phyloP scores from a whole-genome alignment of 176 grass and related monocot genomes.

The Lolium rigidum region DNA sequence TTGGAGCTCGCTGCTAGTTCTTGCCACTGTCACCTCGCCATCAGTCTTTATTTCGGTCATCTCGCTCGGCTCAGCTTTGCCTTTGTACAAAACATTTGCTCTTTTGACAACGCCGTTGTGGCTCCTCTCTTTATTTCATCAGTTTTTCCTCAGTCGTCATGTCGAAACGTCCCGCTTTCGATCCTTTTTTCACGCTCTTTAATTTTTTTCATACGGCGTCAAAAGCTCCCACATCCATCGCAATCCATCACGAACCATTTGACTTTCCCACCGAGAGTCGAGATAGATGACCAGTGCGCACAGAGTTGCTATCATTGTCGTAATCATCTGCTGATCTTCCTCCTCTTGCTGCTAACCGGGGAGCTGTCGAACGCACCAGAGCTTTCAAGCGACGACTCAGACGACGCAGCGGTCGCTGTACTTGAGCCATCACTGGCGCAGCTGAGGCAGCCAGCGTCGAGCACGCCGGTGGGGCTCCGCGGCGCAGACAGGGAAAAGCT shows the following conservation, averaged over 20 bases:
- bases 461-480: conserved; percentile 81
- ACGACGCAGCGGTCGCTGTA: neutral
- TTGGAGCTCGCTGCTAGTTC: neutral
- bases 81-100: conserved; percentile 41
- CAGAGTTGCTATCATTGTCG: conserved; percentile 22
- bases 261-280: conserved; percentile 28
- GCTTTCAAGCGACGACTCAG: conserved; percentile 40
- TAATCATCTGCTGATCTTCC: conserved; percentile 79
- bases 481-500: conserved; percentile 48
- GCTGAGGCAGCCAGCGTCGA: conserved; percentile 92
- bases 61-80: conserved; percentile 36
- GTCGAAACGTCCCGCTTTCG: conserved; percentile 40
- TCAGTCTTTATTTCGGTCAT: conserved; percentile 42
- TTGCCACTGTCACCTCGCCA: conserved; percentile 18
- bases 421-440: conserved; percentile 52
- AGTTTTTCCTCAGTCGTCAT: conserved; percentile 32
- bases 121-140: conserved; percentile 53
- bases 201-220: conserved; percentile 18
- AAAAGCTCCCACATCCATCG: conserved; percentile 42
- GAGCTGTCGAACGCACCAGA: conserved; percentile 42
- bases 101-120: conserved; percentile 28
- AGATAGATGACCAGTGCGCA: neutral
- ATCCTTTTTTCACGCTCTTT: conserved; percentile 37
- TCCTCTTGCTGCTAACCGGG: conserved; percentile 80
- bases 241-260: conserved; percentile 27